Evolutionary conservation across 2,329 filamentous ascomycete species (phyloP).

Genomic region (Ophiostoma piceae): DNA sequence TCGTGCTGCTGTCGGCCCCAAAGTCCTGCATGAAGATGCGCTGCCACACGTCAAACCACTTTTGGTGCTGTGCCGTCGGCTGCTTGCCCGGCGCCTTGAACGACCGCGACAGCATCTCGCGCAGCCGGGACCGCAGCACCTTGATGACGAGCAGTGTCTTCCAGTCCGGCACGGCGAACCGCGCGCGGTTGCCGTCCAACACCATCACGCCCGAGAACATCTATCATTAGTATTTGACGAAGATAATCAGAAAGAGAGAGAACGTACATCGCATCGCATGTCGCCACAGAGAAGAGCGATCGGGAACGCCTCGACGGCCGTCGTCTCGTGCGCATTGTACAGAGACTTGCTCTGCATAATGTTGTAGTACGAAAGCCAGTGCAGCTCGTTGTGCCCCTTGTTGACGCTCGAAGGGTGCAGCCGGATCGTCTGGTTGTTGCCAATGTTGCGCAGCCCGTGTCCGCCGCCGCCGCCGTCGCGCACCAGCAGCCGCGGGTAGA

Average conservation of each 20-base stretch:
- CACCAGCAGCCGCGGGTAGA: slow-evolving; percentile 88
- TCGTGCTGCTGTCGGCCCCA: slow-evolving; percentile 17
- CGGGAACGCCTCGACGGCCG: slow-evolving; percentile 72
- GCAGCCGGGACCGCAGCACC: slow-evolving; percentile 64
- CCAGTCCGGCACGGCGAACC: slow-evolving; percentile 82
- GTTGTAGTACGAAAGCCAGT: slow-evolving; percentile 91
- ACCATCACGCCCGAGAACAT: slow-evolving; percentile 83
- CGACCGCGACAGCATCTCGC: slow-evolving; percentile 65
- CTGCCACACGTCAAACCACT: slow-evolving; percentile 72
- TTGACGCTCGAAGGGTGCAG: slow-evolving; percentile 88
- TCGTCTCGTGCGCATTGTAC: slow-evolving; percentile 88
- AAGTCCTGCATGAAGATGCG: slow-evolving; percentile 58
- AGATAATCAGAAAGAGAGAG: neutral
- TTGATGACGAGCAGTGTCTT: slow-evolving; percentile 88
- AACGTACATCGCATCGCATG: slow-evolving; percentile 62
- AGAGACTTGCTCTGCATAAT: slow-evolving; percentile 91
- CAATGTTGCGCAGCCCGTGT: slow-evolving; percentile 83
- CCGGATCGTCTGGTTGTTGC: slow-evolving; percentile 86
- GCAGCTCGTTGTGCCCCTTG: slow-evolving; percentile 60
- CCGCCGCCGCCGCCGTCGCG: slow-evolving; percentile 57
- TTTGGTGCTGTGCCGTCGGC: slow-evolving; percentile 61
- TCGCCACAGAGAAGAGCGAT: slow-evolving; percentile 83
- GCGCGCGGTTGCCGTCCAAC: slow-evolving; percentile 79
- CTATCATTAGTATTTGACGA: slow-evolving; percentile 28
- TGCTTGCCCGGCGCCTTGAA: slow-evolving; percentile 64